These are phyloP conservation scores for Pigoraptor vietnamica DNA, from an alignment of 78 protist genomes.

Conservation along the genomic window DNA sequence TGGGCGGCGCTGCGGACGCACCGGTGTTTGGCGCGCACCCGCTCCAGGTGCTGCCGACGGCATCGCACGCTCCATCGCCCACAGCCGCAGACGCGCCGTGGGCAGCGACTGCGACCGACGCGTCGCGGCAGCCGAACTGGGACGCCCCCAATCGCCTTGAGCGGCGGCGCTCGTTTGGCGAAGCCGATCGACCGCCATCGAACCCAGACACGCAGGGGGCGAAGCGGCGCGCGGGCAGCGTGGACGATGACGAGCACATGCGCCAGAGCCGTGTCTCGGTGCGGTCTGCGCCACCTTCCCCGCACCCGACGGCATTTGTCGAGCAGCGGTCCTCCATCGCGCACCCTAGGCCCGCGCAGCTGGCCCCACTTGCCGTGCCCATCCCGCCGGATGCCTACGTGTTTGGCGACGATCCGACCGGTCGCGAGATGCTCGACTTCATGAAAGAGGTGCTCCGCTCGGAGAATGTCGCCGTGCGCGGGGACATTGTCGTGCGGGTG, in stretches of 20 bases:
- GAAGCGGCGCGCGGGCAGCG: not conserved
- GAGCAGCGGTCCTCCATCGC: not conserved
- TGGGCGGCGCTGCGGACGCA: too few relatives aligned
- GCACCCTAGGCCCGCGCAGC: not conserved
- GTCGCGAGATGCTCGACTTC: not conserved
- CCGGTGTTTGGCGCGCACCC: too few relatives aligned
- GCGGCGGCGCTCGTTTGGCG: not conserved
- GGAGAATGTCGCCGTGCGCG: not conserved
- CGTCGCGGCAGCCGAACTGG: not conserved
- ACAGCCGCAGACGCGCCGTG: too few relatives aligned
- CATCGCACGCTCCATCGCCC: too few relatives aligned
- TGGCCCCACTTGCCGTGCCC: not conserved
- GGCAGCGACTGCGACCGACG: too few relatives aligned
- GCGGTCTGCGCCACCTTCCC: not conserved
- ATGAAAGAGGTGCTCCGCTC: not conserved
- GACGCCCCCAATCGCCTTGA: not conserved
- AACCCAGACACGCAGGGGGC: too few relatives aligned
- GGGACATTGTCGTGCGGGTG: not conserved
- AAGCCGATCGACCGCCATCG: not conserved
- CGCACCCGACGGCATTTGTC: not conserved
- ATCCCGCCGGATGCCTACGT: too few relatives aligned
- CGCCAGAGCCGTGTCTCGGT: not conserved
- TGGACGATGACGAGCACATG: not conserved
- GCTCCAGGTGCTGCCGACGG: too few relatives aligned
- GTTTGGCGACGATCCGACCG: not conserved